Evolutionary conservation across 495 filamentous ascomycete species (phyloP).

Genomic region (Xanthoparmelia taractica): DNA sequence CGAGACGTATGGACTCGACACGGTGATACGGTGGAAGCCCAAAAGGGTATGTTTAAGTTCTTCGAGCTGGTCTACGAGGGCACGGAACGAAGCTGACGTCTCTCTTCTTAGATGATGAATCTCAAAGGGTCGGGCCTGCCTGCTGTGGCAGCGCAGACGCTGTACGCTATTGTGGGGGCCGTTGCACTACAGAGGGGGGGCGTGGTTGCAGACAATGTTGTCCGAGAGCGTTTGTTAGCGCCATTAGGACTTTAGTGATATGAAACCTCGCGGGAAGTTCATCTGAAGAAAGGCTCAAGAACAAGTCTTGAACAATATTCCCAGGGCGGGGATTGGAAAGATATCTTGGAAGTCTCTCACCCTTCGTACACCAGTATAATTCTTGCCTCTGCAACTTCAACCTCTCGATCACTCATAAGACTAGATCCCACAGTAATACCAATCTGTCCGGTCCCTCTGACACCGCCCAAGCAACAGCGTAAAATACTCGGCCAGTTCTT

Average conservation of each 20-base stretch:
- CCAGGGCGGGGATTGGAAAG: neutral
- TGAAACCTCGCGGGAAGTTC: neutral
- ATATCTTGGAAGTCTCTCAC: neutral
- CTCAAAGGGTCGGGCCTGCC: slow-evolving; percentile 63
- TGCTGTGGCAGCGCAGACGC: slow-evolving; percentile 59
- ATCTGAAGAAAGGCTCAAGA: neutral
- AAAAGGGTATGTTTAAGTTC: slow-evolving; percentile 50
- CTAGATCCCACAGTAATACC: slow-evolving; percentile 6
- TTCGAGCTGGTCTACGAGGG: neutral
- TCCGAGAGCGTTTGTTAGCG: slow-evolving; percentile 66
- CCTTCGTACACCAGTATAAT: neutral
- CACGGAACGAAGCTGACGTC: neutral
- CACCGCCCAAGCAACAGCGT: slow-evolving; percentile 69
- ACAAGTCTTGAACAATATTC: neutral
- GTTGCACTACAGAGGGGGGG: slow-evolving; percentile 79
- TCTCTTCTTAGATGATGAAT: slow-evolving; percentile 53
- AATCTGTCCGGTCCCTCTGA: slow-evolving; percentile 76
- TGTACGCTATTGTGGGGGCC: slow-evolving; percentile 84
- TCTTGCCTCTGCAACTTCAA: neutral
- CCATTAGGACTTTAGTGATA: slow-evolving; percentile 38
- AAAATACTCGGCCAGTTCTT: slow-evolving; percentile 83
- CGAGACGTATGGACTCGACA: slow-evolving; percentile 55
- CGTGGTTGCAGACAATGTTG: slow-evolving; percentile 63
- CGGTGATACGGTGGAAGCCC: slow-evolving; percentile 82
- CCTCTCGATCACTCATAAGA: neutral